Base-by-base conservation (phyloP, 2,329 filamentous ascomycete species). In the Sporothrix mexicana region DNA sequence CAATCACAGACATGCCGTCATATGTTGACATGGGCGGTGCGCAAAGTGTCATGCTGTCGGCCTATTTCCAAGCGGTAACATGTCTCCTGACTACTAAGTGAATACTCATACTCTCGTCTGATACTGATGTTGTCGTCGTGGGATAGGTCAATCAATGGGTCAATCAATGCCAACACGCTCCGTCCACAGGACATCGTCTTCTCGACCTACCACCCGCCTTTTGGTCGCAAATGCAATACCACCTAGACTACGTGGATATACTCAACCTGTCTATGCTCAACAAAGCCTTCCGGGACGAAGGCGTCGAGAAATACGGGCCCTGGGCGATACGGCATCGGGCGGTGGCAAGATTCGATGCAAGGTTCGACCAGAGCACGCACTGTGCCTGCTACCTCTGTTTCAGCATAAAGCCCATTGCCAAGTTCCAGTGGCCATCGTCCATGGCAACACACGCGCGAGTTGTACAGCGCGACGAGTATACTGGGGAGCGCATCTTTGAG, bases 321-420 rank as follows among this genome's bases (percentile, higher is more conserved):
- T 72, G 75, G 73, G 69, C 23, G 2, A 72, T 74, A 4, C 71
- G 75, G 0, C 64, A 73, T 23, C 69, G 71, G 15, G 45, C 61
- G 30, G 68, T 75, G 15, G 70, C 69, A 3, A 49, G 25, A 20
- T 25, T 55, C 7, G 73, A 76, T 10, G 17, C 8, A 25, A 36
- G 12, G 23, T 20, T 17, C 25, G 62, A 49, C 13, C 13, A 51
- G 6, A 62, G 51, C 13, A 51, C 45, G 55, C 59, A 36, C 30
- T 20, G n/a, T 15, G 75, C 68, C 10, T 77, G 76, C 71, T 77
- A 77, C 62, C 72, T 77, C 13, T 77, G 76, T 61, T 77, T 74
- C 47, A 74, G 74, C n/a, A 75, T 77, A 43, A 73, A 73, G 25
- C 15, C 47, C 41, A 23, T 47, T 3, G 67, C 36, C 10, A 66